Percentiles rank a stretch among this genome's conserved stretches.
These are phyloP conservation scores for Psilocybe tampanensis DNA, from an alignment of 768 basidiomycete species.

Conservation along the genomic window DNA sequence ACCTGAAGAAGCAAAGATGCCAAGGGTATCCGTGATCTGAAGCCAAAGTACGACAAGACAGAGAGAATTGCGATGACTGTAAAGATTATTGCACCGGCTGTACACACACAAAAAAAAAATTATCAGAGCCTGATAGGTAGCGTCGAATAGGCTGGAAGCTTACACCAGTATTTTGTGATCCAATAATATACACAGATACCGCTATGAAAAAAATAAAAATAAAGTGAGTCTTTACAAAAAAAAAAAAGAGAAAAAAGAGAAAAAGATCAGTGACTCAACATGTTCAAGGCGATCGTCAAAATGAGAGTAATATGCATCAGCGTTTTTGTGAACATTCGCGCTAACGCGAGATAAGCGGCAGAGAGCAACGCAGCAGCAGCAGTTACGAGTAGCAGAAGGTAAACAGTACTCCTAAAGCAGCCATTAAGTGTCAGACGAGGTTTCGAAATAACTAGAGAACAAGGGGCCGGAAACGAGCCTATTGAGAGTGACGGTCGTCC, in stretches of 20 bases:
- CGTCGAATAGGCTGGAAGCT: conserved; percentile 23
- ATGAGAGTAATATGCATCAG: conserved; percentile 81
- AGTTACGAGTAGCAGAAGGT: conserved; percentile 74
- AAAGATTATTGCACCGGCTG: conserved; percentile 84
- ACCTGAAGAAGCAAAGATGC: conserved; percentile 79
- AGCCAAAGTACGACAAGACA: conserved; percentile 73
- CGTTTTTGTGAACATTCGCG: conserved; percentile 68
- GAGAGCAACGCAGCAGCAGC: conserved; percentile 71
- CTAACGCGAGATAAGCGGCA: conserved; percentile 65
- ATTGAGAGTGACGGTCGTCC: conserved; percentile 66
- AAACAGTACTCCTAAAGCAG: conserved; percentile 64
- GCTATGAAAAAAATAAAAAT: conserved; percentile 32
- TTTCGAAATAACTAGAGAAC: neutral
- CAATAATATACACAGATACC: conserved; percentile 78
- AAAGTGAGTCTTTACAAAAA: too few species aligned
- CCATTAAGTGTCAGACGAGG: neutral
- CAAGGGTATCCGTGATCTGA: conserved; percentile 73
- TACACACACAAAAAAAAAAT: neutral
- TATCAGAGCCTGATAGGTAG: neutral
- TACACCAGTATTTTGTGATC: conserved; percentile 71
- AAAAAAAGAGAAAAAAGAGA: too few species aligned
- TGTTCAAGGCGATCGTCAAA: conserved; percentile 61
- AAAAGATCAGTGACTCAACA: too few species aligned
- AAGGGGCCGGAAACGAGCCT: conserved; percentile 37
- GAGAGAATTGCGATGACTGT: conserved; percentile 79